Base-by-base conservation (phyloP, 129 eudicot species). In the Pseudognaphalium luteoalbum region DNA sequence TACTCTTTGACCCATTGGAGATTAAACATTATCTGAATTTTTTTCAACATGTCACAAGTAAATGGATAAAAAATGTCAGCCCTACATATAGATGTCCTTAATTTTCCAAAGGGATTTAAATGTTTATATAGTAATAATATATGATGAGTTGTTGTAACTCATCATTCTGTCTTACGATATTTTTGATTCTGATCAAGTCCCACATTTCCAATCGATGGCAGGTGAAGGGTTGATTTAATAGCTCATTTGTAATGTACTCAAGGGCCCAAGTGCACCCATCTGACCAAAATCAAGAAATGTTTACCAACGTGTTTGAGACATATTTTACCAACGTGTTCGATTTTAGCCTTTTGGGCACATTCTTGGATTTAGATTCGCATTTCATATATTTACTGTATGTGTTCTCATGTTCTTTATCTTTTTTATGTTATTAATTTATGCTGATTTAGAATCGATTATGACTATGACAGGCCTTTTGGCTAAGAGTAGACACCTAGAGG, bases 191-290 rank as follows among this genome's bases (percentile, higher is more conserved):
- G 44, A 63, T 16, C 57, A 68, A 11, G 21, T 50, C 32, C 64
- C 50, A n/a, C 10, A 37, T 71, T 78, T 42, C 66, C 39, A 61
- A 9, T 57, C 66, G 66, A n/a, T 79, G 54, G 81, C 87, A 87
- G 96, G 96, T 62, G 92, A 90, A 71, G 96, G 90, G 59, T 82
- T 90, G 86, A 80, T 80, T 25, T 87, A 77, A 77, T 33, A 71
- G 72, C 15, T 47, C 61, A 15, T 32, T 12, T 32, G 50, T 17
- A 54, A 71, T 68, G 60, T 60, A 35, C 74, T 30, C 12, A 73
- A 72, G 42, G 39, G 35, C 37, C 76, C 20, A 42, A 21, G 22
- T 29, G 72, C 60, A 71, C 30, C 19, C 37, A 50, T 47, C 9
- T 5, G 12, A 22, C 32, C 77, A n/a, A 54, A 72, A 72, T 41